Conservation (phyloP, 2,329 filamentous ascomycete genomes). For the Botryotinia narcissicola region DNA sequence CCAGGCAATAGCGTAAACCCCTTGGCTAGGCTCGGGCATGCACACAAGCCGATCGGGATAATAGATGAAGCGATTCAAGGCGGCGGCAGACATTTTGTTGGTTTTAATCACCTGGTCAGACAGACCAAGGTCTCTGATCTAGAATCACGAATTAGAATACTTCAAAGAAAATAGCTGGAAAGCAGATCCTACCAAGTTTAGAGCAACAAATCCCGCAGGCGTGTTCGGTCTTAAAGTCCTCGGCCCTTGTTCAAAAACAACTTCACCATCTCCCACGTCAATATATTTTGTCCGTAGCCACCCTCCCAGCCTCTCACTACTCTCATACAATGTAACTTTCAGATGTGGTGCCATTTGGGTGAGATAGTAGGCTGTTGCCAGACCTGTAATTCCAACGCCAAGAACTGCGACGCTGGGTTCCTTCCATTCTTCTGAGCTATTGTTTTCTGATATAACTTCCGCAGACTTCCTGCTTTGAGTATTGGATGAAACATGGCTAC, state of each 20-base stretch:
- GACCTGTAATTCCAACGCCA: conserved; percentile 80
- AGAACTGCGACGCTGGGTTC: conserved; percentile 58
- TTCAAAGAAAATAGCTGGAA: conserved; percentile 22
- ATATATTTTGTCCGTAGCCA: conserved; percentile 73
- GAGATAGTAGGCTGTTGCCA: conserved; percentile 76
- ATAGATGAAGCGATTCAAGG: conserved; percentile 75
- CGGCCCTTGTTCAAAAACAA: conserved; percentile 82
- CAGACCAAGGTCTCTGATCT: conserved; percentile 60
- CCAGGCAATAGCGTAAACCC: conserved; percentile 37
- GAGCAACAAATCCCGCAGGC: conserved; percentile 30
- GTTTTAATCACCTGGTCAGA: conserved; percentile 55
- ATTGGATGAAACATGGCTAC: neutral
- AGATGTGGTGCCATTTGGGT: conserved; percentile 63
- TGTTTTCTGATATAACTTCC: neutral
- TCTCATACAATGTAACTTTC: conserved; percentile 80
- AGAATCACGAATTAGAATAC: conserved; percentile 19
- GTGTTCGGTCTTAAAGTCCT: conserved; percentile 45
- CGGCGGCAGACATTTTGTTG: conserved; percentile 48
- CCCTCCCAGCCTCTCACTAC: conserved; percentile 67
- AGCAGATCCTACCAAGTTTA: conserved; percentile 27
- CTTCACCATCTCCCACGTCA: conserved; percentile 56
- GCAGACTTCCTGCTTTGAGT: neutral
- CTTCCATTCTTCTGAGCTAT: neutral
- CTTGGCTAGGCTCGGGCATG: conserved; percentile 49
- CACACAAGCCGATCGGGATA: conserved; percentile 79